Base-by-base conservation (phyloP, 257 asterid species). In the Petrea volubilis region DNA sequence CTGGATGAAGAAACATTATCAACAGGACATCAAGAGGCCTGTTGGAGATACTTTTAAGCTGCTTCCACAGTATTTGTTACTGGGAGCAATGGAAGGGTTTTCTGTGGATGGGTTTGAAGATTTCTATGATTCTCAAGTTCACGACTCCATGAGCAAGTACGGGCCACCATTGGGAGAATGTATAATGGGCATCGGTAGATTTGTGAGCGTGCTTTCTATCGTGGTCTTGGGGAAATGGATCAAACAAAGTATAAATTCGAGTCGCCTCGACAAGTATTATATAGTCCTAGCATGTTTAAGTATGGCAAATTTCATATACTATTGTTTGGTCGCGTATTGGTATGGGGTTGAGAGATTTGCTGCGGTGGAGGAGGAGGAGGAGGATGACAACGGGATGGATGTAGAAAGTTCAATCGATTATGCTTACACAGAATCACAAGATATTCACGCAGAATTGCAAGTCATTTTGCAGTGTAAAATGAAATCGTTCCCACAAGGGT, bases 61-160 rank as follows among this genome's bases (percentile, higher is more conserved):
- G 27, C 24, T 50, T 10, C 81, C 74, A 4, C 81, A 70, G 21
- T 76, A 29, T 29, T 2, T 64, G 20, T 36, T 70, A 14, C 20
- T 64, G 34, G 73, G 73, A 23, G 4, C 64, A 2, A 70, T 70
- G 81, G 15, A 28, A 20, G 63, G 63, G 2, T 25, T 67, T 29
- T 14, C 73, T 3, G 15, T 0, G 21, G 36, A 49, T 7, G 72
- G 62, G 31, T 36, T 67, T 0, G 15, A 13, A 6, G 0, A 3
- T 8, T 67, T 67, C 15, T 67, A 29, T 27, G 36, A 49, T 28
- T 67, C 72, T 10, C 72, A 67, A 14, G 62, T 51, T 33, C 2
- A 14, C 6, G 20, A 31, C 4, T 28, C 15, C 1, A 9, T 20
- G 13, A n/a, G 7, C 1, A 13, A 17, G 9, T 67, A 11, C 12